phyloP scores from a whole-genome alignment of 2,329 filamentous ascomycete species.

The Fusarium hostae region DNA sequence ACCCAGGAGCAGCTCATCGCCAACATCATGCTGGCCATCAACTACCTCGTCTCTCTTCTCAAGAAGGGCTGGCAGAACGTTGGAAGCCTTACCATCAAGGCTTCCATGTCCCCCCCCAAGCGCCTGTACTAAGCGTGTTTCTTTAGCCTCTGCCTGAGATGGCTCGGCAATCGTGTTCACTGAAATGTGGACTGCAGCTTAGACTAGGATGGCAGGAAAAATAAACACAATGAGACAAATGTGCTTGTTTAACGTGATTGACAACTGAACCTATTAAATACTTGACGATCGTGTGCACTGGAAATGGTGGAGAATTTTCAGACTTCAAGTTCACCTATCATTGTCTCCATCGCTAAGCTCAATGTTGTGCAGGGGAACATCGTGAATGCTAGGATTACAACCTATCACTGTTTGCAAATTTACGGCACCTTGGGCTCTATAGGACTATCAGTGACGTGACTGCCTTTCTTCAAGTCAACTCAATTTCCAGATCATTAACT shows the following conservation, averaged over 20 bases:
- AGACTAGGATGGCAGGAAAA: slow-evolving; percentile 35
- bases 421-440: neutral
- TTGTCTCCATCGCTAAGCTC: neutral
- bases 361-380: neutral
- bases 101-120: slow-evolving; percentile 98
- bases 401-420: neutral
- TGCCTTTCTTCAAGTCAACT: slow-evolving; percentile 1
- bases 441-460: slow-evolving; percentile 23
- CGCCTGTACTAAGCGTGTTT: slow-evolving; percentile 83
- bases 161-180: slow-evolving; percentile 32
- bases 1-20: slow-evolving; percentile 92
- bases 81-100: slow-evolving; percentile 99
- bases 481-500: slow-evolving; percentile 17
- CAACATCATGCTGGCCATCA: slow-evolving; percentile 99
- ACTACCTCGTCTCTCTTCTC: slow-evolving; percentile 98
- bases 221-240: slow-evolving; percentile 35
- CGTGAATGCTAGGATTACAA: neutral
- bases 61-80: slow-evolving; percentile 99
- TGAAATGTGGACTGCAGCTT: slow-evolving; percentile 33
- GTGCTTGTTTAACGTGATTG: neutral
- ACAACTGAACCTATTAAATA: neutral
- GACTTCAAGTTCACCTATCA: neutral
- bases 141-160: slow-evolving; percentile 38
- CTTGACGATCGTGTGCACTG: neutral
- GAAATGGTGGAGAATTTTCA: neutral